Base-by-base conservation (phyloP, 2,329 filamentous ascomycete species). In the Orbilia quercus region DNA sequence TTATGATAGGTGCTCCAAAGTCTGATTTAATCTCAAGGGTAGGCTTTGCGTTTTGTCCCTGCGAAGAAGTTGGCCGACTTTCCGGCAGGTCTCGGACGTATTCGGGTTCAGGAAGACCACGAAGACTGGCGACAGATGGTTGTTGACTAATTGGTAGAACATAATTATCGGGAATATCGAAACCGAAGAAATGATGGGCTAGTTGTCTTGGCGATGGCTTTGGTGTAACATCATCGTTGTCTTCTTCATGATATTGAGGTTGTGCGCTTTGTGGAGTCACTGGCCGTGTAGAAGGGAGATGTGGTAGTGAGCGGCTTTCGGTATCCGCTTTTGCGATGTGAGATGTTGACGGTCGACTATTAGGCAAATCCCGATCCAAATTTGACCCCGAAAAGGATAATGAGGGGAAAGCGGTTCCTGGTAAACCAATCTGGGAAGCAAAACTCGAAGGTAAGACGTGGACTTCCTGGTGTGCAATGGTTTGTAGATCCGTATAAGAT, bases 21-120 rank as follows among this genome's bases (percentile, higher is more conserved):
- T 47, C 23, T 34, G 47, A 7, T n/a, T 42, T 34, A 23, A 12
- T 4, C 5, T 48, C 11, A 36, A 23, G 2, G 53, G 18, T 58
- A 53, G 31, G 18, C 47, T 40, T 51, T 31, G 28, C 9, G 4
- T n/a, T 18, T 42, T 55, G 31, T 11, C 22, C 18, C 20, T 60
- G 60, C 1, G 60, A 57, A 9, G 70, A 69, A 51, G 57, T 53
- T 48, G 70, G 55, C 11, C 63, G 63, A n/a, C 70, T 74, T 20
- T 57, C 50, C 42, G 70, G 63, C 16, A 64, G 42, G 48, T 28
- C 62, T 22, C 53, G 54, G 36, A 23, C 48, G 14, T 28, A 45
- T 45, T 16, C 36, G 36, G 28, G 25, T 3, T 16, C 11, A 9
- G 42, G 22, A 23, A 34, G 7, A 22, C 65, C 60, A 1, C 50